These are phyloP conservation scores for Mortierella sp. DNA, from an alignment of 371 early-diverging fungal species.

Conservation along the genomic window DNA sequence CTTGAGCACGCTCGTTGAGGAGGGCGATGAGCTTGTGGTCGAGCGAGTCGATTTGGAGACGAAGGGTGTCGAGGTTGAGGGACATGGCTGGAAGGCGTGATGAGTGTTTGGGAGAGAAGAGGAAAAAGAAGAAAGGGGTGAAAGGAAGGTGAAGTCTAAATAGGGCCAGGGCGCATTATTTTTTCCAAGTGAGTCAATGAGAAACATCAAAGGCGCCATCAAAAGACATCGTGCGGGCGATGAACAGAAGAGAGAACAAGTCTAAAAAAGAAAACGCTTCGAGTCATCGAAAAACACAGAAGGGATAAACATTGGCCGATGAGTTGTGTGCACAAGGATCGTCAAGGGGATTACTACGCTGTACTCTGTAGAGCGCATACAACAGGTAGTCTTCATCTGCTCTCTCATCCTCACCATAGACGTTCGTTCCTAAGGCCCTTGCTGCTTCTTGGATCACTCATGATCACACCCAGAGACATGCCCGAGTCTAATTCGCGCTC, in stretches of 20 bases:
- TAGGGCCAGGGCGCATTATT: background rate
- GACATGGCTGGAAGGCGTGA: constrained; percentile 32
- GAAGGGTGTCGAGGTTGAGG: constrained; percentile 59
- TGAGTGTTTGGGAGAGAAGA: background rate
- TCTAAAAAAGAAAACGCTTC: background rate
- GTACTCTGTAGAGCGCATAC: background rate
- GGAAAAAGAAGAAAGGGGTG: background rate
- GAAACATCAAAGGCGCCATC: constrained; percentile 8
- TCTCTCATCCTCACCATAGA: background rate
- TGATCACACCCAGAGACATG: background rate
- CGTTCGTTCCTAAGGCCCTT: no score
- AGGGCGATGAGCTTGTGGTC: constrained; percentile 83
- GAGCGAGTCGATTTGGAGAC: constrained; percentile 82
- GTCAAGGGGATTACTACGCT: background rate
- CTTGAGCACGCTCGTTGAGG: constrained; percentile 88
- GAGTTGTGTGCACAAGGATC: background rate
- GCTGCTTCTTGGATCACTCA: background rate
- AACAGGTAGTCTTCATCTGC: no score
- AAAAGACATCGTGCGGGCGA: background rate
- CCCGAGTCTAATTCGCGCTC: background rate
- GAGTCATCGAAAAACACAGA: constrained; percentile 2
- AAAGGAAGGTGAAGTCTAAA: background rate
- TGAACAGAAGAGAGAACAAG: background rate
- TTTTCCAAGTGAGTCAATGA: constrained; percentile 17
- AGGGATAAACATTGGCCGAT: background rate